Conservation (phyloP, 768 basidiomycete genomes). For the Tulasnella sp. region DNA sequence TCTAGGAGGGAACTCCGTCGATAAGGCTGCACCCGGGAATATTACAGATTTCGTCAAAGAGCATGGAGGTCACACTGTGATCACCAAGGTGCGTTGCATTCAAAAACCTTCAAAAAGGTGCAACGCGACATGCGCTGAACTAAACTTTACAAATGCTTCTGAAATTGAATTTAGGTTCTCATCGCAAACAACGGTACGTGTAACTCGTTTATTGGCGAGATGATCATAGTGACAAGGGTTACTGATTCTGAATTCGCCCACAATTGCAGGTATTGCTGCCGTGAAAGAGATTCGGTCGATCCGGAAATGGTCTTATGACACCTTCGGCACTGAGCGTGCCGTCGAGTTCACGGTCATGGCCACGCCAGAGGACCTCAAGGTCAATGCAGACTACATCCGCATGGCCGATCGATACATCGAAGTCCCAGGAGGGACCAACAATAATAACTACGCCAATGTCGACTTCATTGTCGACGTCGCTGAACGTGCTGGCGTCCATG, state of each 20-base stretch:
- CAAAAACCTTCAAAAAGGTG: not conserved
- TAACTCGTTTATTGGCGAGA: not conserved
- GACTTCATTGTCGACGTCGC: conserved; percentile 98
- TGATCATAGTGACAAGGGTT: conserved; percentile 11
- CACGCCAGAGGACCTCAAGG: conserved; percentile 95
- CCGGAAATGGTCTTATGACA: conserved; percentile 99
- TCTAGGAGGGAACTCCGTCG: conserved; percentile 87
- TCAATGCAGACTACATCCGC: conserved; percentile 98
- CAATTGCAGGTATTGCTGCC: conserved; percentile 77
- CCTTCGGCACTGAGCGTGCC: conserved; percentile 90
- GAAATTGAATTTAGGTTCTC: conserved; percentile 53
- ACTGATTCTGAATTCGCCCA: not conserved
- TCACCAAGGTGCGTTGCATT: conserved; percentile 69
- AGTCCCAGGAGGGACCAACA: conserved; percentile 95
- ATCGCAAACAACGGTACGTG: conserved; percentile 90
- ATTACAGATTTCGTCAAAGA: conserved; percentile 85
- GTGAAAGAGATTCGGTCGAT: conserved; percentile 99
- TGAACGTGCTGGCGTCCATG: conserved; percentile 93
- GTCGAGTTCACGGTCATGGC: conserved; percentile 99
- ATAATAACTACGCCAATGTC: conserved; percentile 99
- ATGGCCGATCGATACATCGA: conserved; percentile 99
- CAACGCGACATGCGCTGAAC: not conserved
- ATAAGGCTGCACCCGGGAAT: conserved; percentile 65
- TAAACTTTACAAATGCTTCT: not conserved
- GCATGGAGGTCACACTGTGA: conserved; percentile 94